Conservation (phyloP, 2,329 filamentous ascomycete genomes). For the Stylonectria norvegica region DNA sequence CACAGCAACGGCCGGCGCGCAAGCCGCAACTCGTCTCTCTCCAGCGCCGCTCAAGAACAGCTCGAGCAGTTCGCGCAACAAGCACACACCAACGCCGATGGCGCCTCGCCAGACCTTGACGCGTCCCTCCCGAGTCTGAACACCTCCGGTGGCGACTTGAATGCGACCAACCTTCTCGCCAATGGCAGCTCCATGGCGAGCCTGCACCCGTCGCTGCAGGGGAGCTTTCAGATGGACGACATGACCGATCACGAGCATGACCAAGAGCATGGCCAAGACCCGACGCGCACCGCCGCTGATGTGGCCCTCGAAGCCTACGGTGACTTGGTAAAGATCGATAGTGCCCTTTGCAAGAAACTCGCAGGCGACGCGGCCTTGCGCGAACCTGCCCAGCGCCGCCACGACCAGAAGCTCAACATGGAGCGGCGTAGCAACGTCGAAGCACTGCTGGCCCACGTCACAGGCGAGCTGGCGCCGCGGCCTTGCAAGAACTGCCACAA, state of each 20-base stretch:
- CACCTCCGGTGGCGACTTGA: constrained; percentile 8
- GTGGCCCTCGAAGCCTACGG: constrained; percentile 49
- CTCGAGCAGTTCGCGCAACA: constrained; percentile 27
- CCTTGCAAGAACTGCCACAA: constrained; percentile 60
- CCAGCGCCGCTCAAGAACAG: constrained; percentile 27
- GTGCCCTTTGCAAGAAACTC: constrained; percentile 53
- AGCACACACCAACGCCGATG: constrained; percentile 1
- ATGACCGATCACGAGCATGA: not conserved
- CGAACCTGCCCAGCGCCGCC: constrained; percentile 50
- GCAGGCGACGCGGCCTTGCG: constrained; percentile 47
- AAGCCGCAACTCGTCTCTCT: constrained; percentile 27
- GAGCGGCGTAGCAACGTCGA: constrained; percentile 58
- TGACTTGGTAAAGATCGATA: constrained; percentile 45
- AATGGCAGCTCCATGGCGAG: constrained; percentile 8
- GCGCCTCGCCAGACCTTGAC: not conserved
- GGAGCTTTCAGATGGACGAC: constrained; percentile 1
- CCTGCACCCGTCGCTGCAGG: constrained; percentile 6
- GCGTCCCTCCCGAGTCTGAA: not conserved
- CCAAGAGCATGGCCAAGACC: too few species aligned
- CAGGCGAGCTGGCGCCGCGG: constrained; percentile 45
- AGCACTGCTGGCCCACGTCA: constrained; percentile 55
- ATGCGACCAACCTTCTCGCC: constrained; percentile 8
- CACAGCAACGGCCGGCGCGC: constrained; percentile 4
- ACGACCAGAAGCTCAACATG: constrained; percentile 53
- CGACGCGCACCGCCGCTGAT: constrained; percentile 41